phyloP scores from a whole-genome alignment of 129 eudicot species.

The Sambucus nigra region DNA sequence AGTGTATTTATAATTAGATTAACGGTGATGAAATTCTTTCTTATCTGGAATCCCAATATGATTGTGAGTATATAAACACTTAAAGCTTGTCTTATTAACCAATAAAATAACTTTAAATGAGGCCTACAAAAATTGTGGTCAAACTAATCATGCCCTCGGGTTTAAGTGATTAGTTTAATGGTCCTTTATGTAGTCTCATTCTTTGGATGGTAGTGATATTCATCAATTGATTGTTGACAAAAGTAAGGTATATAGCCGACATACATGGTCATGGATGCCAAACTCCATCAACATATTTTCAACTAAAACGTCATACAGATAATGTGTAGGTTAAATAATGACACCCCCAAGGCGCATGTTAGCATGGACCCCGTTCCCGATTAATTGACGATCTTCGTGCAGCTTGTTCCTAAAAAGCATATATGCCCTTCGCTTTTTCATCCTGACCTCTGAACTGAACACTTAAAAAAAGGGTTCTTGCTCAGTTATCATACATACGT shows the following conservation, averaged over 20 bases:
- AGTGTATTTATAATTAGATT: too few species aligned
- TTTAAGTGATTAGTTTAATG: constrained; percentile 13
- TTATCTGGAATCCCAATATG: background rate
- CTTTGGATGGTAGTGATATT: background rate
- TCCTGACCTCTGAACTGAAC: constrained; percentile 24
- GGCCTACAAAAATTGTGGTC: constrained; percentile 6
- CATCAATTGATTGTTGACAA: background rate
- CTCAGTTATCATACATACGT: too few species aligned
- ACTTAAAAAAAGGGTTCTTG: constrained; percentile 14
- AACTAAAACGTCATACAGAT: too few species aligned
- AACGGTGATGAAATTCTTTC: background rate
- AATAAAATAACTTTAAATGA: background rate
- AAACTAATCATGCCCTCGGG: constrained; percentile 21
- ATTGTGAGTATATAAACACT: background rate
- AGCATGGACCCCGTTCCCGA: constrained; percentile 20
- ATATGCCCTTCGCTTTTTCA: constrained; percentile 14
- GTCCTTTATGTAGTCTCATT: constrained; percentile 1
- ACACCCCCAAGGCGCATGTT: constrained; percentile 13
- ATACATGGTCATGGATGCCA: constrained; percentile 17
- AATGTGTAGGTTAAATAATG: background rate
- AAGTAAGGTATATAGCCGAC: constrained; percentile 12
- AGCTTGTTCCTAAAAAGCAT: constrained; percentile 27
- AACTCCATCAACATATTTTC: background rate
- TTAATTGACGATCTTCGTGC: too few species aligned
- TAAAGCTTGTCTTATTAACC: background rate